Conservation (phyloP, 257 asterid genomes). For the Salvia splendens region DNA sequence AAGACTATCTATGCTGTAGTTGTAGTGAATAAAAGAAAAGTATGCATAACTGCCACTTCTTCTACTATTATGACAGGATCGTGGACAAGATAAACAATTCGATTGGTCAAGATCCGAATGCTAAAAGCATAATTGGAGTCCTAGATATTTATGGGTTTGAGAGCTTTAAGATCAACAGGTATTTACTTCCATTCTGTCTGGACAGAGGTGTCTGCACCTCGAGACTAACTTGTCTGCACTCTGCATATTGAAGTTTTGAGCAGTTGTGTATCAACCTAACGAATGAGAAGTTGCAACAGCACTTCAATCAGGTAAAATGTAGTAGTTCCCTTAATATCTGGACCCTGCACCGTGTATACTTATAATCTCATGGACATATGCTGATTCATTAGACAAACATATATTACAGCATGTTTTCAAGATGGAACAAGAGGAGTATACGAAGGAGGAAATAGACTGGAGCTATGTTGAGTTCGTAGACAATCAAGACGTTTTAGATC, state of each 20-base stretch:
- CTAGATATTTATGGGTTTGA: slow-evolving; percentile 95
- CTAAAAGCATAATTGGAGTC: slow-evolving; percentile 89
- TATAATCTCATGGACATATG: slow-evolving; percentile 9
- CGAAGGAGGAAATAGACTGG: slow-evolving; percentile 93
- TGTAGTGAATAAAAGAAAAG: neutral
- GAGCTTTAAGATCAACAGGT: slow-evolving; percentile 96
- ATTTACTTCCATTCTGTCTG: slow-evolving; percentile 18
- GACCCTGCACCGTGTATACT: slow-evolving; percentile 26
- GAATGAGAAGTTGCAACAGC: slow-evolving; percentile 97
- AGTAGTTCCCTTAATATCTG: slow-evolving; percentile 18
- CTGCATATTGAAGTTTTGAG: slow-evolving; percentile 59
- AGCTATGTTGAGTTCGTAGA: slow-evolving; percentile 94
- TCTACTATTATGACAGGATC: slow-evolving; percentile 56
- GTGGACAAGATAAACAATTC: slow-evolving; percentile 94
- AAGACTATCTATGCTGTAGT: slow-evolving; percentile 11
- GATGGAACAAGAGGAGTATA: slow-evolving; percentile 98
- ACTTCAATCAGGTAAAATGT: slow-evolving; percentile 81
- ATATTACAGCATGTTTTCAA: slow-evolving; percentile 85
- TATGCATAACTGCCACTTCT: slow-evolving; percentile 12
- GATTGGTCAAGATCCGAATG: slow-evolving; percentile 87
- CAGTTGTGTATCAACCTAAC: slow-evolving; percentile 92
- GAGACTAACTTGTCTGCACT: slow-evolving; percentile 34
- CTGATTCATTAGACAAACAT: slow-evolving; percentile 25
- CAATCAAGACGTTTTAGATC: slow-evolving; percentile 95
- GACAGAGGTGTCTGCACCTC: slow-evolving; percentile 16